Evolutionary conservation across 306 rosid genomes (phyloP), one percentile per base, ranked within the genome.

Genomic region (Inga laurina): DNA sequence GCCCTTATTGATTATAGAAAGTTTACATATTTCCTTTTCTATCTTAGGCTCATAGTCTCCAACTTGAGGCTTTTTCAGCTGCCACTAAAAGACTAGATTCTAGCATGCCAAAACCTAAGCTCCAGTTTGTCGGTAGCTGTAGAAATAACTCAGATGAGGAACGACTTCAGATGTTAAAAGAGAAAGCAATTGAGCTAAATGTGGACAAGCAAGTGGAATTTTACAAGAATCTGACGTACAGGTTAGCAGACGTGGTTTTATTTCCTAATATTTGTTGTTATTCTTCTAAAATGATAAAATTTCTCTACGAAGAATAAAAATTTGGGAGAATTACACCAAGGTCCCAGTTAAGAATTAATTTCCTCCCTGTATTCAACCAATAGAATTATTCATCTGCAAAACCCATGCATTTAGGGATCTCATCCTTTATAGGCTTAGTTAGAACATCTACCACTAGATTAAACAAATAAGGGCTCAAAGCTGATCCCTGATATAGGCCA

Each of bases 101-200:
- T 62, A 77, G 76, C 81, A 74, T 86, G 66, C 83, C 88, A 10
- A 92, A 92, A 82, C 98, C 98, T 30, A 95, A 88, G 88, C 95
- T 95, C 61, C 97, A 89, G 81, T 85, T 92, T 87, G 99, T 96
- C 32, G 99, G 99, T 51, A 96, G 99, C 87, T 96, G 98, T 88
- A 91, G 97, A 82, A 96, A 92, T 85, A 88, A 85, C 45, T 79
- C 92, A 52, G 98, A 96, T 37, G 99, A 96, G 79, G 97, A 88
- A 84, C 94, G 99, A 82, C 88, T 96, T 24, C 90, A 96, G 78
- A 86, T 62, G 77, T 87, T 96, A 78, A 88, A 91, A 84, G 74
- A 76, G 75, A 92, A 82, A 82, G 98, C 99, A 72, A 35, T 83
- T 80, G 97, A 92, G 78, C 85, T 93, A 80, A 87, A 91, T 80